phyloP scores from a whole-genome alignment of 2,329 filamentous ascomycete genomes.

The Ophiosphaerella narmari region DNA sequence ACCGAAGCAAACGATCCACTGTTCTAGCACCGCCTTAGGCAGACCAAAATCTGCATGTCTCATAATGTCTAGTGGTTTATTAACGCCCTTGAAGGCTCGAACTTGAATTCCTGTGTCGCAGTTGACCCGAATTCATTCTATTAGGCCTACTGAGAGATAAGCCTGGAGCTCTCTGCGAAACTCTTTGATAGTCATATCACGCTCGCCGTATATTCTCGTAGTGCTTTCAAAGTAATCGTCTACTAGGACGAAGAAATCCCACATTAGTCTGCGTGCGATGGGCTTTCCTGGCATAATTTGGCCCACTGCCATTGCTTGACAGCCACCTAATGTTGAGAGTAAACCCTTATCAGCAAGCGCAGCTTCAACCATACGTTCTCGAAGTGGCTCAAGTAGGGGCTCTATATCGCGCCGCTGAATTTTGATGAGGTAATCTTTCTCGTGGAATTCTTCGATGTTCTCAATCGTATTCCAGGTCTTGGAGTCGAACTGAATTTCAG shows the following conservation, averaged over 20 bases:
- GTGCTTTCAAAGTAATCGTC: conserved; percentile 9
- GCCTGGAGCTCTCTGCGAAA: conserved; percentile 2
- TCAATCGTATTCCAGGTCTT: not conserved
- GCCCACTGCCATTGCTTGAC: no score
- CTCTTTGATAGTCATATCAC: not conserved
- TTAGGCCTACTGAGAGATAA: conserved; percentile 7
- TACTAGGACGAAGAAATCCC: conserved; percentile 2
- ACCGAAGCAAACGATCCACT: conserved; percentile 1
- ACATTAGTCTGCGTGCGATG: not conserved
- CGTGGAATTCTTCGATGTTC: not conserved
- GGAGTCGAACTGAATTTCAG: not conserved
- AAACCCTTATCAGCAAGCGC: no score
- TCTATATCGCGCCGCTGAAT: no score
- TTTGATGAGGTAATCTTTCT: no score
- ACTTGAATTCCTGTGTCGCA: not conserved
- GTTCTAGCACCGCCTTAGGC: not conserved
- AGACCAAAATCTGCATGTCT: not conserved
- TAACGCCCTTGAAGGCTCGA: not conserved
- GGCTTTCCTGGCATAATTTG: not conserved
- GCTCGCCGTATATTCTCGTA: not conserved
- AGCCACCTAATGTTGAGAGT: no score
- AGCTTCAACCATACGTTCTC: no score
- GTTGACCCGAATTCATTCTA: conserved; percentile 1
- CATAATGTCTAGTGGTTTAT: not conserved
- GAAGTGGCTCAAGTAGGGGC: no score